A percentile compares a stretch with the other conserved stretches of the same genome.
phyloP scores from a whole-genome alignment of 495 filamentous ascomycete species.

The Staphylotrichum longicolle region DNA sequence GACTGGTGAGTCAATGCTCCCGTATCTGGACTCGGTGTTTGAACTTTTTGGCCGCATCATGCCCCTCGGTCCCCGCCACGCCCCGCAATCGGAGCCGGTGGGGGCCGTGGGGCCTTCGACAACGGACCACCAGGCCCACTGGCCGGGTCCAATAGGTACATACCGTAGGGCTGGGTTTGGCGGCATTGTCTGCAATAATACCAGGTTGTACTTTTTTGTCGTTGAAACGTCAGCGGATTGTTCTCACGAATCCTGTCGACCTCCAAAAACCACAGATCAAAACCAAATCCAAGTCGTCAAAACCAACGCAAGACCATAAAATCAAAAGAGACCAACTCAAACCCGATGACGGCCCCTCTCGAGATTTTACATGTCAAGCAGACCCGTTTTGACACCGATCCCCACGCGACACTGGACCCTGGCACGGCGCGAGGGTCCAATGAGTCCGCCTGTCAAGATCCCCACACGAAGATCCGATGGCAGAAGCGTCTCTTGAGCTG shows the following conservation, averaged over 20 bases:
- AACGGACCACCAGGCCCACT: too few species aligned
- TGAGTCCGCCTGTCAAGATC: neutral
- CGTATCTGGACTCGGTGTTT: conserved; percentile 8
- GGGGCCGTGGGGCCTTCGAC: conserved; percentile 1
- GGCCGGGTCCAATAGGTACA: neutral
- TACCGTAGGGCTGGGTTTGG: conserved; percentile 20
- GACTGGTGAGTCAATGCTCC: conserved; percentile 23
- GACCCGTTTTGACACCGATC: conserved; percentile 11
- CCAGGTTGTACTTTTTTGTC: too few species aligned
- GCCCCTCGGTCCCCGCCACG: conserved; percentile 16
- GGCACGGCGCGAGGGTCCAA: neutral
- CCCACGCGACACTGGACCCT: neutral
- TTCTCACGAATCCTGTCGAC: too few species aligned
- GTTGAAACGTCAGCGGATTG: too few species aligned
- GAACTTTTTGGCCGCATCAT: conserved; percentile 23
- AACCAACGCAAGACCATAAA: too few species aligned
- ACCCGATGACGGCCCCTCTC: neutral
- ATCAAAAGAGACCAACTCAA: too few species aligned
- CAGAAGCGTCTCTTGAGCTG: too few species aligned
- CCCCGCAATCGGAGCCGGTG: conserved; percentile 32
- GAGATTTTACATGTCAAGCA: neutral
- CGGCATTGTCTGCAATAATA: too few species aligned
- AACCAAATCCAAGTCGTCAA: too few species aligned
- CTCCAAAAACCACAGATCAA: too few species aligned
- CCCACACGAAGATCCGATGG: neutral